Percentiles rank a stretch among this genome's conserved stretches.
Conservation (phyloP, 345 rosid genomes). For the Nasturtium officinale region DNA sequence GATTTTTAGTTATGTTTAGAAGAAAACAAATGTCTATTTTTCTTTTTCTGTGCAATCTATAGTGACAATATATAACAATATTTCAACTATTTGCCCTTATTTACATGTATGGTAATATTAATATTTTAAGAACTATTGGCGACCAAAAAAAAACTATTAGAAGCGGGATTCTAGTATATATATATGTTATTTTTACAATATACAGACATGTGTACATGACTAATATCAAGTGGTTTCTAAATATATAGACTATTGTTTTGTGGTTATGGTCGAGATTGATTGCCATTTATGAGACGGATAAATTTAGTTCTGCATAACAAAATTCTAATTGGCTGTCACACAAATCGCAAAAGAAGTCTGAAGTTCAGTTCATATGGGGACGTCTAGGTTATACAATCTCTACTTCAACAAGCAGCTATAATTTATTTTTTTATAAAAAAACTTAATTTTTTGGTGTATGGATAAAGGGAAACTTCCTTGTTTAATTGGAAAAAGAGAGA, state of each 20-base stretch:
- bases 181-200: no score
- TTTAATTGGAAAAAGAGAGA: neutral
- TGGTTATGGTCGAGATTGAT: neutral
- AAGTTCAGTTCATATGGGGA: neutral
- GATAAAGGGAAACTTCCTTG: neutral
- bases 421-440: neutral
- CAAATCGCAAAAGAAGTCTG: neutral
- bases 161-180: no score
- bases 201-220: no score
- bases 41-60: neutral
- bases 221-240: no score
- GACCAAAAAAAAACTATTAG: no score
- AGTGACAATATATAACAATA: constrained; percentile 6
- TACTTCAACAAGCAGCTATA: constrained; percentile 1
- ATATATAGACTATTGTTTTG: no score
- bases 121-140: no score
- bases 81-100: no score
- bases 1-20: neutral
- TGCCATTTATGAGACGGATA: neutral
- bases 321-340: neutral
- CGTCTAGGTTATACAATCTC: neutral
- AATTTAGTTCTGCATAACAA: neutral
- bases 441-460: neutral
- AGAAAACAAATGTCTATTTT: neutral
- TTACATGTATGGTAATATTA: no score